phyloP scores from a whole-genome alignment of 768 basidiomycete genomes.

The Chalciporus chontae region DNA sequence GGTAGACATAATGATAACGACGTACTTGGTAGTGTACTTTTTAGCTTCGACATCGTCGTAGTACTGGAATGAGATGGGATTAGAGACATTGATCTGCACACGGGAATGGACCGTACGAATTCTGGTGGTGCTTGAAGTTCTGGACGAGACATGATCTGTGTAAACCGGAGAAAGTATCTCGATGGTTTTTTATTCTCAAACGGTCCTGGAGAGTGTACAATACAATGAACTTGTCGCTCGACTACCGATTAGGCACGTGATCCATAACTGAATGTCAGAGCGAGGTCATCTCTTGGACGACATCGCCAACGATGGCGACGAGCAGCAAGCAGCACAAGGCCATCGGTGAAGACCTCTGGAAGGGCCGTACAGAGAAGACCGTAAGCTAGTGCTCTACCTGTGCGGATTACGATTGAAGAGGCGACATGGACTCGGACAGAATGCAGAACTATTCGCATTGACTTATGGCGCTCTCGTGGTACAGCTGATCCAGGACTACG shows the following conservation, averaged over 20 bases:
- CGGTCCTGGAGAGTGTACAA: background rate
- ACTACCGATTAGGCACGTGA: conserved; percentile 21
- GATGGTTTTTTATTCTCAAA: background rate
- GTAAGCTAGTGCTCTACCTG: conserved; percentile 43
- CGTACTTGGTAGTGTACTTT: conserved; percentile 95
- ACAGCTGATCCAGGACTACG: conserved; percentile 98
- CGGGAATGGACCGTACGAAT: conserved; percentile 57
- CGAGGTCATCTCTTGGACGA: background rate
- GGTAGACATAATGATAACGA: conserved; percentile 5
- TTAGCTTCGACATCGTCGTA: conserved; percentile 94
- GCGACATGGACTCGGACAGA: conserved; percentile 47
- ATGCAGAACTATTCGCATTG: conserved; percentile 93
- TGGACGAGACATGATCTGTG: conserved; percentile 69
- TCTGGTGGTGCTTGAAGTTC: conserved; percentile 88
- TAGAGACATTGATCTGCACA: background rate
- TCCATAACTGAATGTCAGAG: conserved; percentile 7
- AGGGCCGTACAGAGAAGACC: conserved; percentile 89
- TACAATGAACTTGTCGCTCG: background rate
- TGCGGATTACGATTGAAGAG: conserved; percentile 18
- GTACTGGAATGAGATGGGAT: conserved; percentile 52
- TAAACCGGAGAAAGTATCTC: background rate
- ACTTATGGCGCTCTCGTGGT: conserved; percentile 98
- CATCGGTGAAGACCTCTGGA: conserved; percentile 96
- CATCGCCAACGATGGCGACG: conserved; percentile 52
- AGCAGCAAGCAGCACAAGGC: conserved; percentile 81